Evolutionary conservation across 441 rosid genomes (phyloP).

Genomic region (Metrosideros polymorpha): DNA sequence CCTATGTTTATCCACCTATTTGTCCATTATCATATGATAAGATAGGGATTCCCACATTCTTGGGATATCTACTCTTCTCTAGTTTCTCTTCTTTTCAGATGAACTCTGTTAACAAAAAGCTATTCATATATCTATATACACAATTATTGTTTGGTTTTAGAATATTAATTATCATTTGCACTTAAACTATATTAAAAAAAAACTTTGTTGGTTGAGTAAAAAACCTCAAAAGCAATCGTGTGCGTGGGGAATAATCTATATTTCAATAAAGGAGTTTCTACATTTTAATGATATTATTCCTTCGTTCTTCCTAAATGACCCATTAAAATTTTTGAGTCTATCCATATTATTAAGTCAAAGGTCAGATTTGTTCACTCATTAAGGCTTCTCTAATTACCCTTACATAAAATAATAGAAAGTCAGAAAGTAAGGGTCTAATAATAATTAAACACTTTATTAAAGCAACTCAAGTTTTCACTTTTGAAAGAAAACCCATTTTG

Average conservation of each 20-base stretch:
- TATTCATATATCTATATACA: background rate
- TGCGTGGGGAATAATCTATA: background rate
- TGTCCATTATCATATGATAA: background rate
- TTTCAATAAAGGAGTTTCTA: background rate
- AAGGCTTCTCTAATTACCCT: background rate
- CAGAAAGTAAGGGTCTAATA: background rate
- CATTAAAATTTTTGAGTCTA: background rate
- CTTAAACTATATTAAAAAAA: background rate
- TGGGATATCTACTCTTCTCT: background rate
- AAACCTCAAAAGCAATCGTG: background rate
- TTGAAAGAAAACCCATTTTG: background rate
- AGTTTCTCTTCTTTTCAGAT: background rate
- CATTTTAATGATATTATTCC: background rate
- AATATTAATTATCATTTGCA: background rate
- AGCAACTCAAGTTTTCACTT: background rate
- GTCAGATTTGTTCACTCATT: background rate
- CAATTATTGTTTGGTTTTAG: background rate
- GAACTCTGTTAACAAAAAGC: background rate
- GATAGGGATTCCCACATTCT: background rate
- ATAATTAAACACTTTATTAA: background rate
- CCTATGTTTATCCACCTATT: background rate
- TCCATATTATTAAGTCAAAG: background rate
- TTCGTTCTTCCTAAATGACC: background rate
- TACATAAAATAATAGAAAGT: background rate
- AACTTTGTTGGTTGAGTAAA: background rate